Percentiles rank a stretch among this genome's conserved stretches.
Conservation (phyloP, 257 asterid genomes). For the Rehmannia glutinosa region DNA sequence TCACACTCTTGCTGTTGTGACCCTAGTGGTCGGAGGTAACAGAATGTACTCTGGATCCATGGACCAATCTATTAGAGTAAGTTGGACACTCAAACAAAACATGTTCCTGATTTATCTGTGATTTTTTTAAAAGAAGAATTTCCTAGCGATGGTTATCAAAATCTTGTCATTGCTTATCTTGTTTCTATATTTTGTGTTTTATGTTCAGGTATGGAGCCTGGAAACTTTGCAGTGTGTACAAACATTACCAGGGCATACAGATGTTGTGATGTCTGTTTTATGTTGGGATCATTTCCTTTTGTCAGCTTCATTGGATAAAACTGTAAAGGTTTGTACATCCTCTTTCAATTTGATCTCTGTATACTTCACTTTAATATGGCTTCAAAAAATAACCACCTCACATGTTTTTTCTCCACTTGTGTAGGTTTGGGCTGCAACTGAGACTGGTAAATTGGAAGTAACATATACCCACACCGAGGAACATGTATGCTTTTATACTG, state of each 20-base stretch:
- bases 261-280: conserved; percentile 93
- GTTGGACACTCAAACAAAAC: conserved; percentile 19
- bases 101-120: conserved; percentile 6
- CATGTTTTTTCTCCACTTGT: not conserved
- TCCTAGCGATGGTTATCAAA: not conserved
- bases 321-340: conserved; percentile 58
- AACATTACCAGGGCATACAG: conserved; percentile 68
- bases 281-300: conserved; percentile 99
- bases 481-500: conserved; percentile 47
- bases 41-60: conserved; percentile 88
- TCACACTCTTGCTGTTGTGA: conserved; percentile 84
- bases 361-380: not conserved
- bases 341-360: not conserved
- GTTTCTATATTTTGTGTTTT: conserved; percentile 1
- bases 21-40: conserved; percentile 82
- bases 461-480: conserved; percentile 88
- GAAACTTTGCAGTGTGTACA: conserved; percentile 88
- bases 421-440: conserved; percentile 90
- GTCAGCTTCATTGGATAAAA: conserved; percentile 90
- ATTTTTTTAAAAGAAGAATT: not conserved
- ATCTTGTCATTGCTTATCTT: not conserved
- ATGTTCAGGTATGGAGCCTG: conserved; percentile 86
- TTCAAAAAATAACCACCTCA: not conserved
- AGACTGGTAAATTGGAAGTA: conserved; percentile 81
- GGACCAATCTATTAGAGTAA: conserved; percentile 81